Evolutionary conservation across 2,329 filamentous ascomycete genomes (phyloP).

Genomic region (Alternaria sp.): DNA sequence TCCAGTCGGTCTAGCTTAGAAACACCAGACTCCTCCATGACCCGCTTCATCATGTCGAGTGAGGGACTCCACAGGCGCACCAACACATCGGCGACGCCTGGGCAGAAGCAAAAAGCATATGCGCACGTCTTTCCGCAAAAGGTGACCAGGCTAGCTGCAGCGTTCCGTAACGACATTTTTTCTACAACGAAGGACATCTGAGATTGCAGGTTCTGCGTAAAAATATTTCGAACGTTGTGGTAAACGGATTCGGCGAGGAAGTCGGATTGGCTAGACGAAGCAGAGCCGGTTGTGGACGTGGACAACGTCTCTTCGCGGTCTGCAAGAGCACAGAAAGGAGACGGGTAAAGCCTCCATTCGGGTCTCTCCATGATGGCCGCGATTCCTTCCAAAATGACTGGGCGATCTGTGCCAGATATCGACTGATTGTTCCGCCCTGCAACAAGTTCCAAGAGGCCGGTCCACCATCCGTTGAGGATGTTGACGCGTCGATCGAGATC

Average conservation of each 20-base stretch:
- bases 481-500: slow-evolving; percentile 82
- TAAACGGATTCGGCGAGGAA: slow-evolving; percentile 80
- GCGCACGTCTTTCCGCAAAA: slow-evolving; percentile 92
- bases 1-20: slow-evolving; percentile 61
- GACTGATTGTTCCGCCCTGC: slow-evolving; percentile 78
- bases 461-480: slow-evolving; percentile 93
- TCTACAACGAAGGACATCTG: slow-evolving; percentile 90
- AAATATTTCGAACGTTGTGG: slow-evolving; percentile 89
- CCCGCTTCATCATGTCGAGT: slow-evolving; percentile 73
- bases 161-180: slow-evolving; percentile 82
- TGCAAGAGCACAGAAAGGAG: slow-evolving; percentile 69
- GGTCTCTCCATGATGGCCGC: slow-evolving; percentile 85
- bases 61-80: slow-evolving; percentile 82
- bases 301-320: slow-evolving; percentile 61
- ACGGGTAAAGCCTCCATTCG: slow-evolving; percentile 83
- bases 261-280: slow-evolving; percentile 68
- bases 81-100: slow-evolving; percentile 83
- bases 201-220: slow-evolving; percentile 79
- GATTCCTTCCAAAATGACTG: slow-evolving; percentile 79
- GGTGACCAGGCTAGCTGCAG: slow-evolving; percentile 71
- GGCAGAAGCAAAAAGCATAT: slow-evolving; percentile 93
- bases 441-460: slow-evolving; percentile 79
- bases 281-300: slow-evolving; percentile 64
- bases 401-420: slow-evolving; percentile 84
- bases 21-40: slow-evolving; percentile 74